Percentiles rank a stretch among this genome's conserved stretches.
Conservation (phyloP, 176 grass and related monocot species). For the Bonia amplexicaulis region DNA sequence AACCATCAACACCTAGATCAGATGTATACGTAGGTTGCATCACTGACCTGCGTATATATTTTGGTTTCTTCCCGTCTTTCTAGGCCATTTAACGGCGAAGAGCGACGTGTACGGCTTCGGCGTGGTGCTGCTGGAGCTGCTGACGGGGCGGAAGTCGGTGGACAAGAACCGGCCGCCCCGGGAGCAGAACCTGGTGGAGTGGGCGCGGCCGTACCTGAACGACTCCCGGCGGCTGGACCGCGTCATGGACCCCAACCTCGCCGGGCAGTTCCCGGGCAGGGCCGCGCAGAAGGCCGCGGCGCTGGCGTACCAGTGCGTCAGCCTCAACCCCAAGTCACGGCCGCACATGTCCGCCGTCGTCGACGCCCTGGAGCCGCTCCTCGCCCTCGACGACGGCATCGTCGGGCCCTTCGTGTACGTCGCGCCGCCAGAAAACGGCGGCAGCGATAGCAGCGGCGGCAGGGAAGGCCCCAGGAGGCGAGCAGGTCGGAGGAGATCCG, state of each 20-base stretch:
- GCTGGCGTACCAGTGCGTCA: conserved; percentile 61
- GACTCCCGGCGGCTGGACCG: conserved; percentile 55
- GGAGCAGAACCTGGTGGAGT: conserved; percentile 76
- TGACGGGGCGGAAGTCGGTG: conserved; percentile 58
- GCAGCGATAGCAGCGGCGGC: background rate
- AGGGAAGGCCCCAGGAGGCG: conserved; percentile 1
- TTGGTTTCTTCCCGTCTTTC: background rate
- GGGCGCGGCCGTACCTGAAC: conserved; percentile 62
- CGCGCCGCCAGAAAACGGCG: conserved; percentile 15
- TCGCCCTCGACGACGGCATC: conserved; percentile 58
- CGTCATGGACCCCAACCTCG: conserved; percentile 64
- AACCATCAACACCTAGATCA: background rate
- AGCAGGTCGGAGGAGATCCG: conserved; percentile 4
- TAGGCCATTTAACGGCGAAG: conserved; percentile 74
- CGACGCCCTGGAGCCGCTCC: conserved; percentile 60
- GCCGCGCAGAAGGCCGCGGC: conserved; percentile 54
- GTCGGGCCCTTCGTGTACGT: conserved; percentile 59
- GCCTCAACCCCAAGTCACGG: conserved; percentile 57
- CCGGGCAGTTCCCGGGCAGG: conserved; percentile 51
- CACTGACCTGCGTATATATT: background rate
- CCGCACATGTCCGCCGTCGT: conserved; percentile 75
- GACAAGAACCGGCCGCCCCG: conserved; percentile 60
- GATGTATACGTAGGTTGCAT: background rate
- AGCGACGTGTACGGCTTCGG: conserved; percentile 83
- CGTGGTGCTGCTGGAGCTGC: conserved; percentile 68